Evolutionary conservation across 2,329 filamentous ascomycete genomes (phyloP).

Genomic region (Capronia americana): DNA sequence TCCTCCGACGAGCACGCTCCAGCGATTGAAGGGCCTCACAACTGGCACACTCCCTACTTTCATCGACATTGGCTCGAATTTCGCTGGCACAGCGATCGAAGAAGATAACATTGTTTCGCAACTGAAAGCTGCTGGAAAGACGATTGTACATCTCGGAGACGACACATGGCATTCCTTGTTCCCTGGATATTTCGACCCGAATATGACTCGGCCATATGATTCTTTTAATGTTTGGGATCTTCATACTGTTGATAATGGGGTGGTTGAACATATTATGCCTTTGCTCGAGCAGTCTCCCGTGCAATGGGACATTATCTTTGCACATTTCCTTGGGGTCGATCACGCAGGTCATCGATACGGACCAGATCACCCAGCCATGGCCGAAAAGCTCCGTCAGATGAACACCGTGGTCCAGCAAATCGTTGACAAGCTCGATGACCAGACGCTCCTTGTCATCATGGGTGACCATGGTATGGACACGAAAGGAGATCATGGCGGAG

Average conservation of each 20-base stretch:
- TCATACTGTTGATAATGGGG: constrained; percentile 95
- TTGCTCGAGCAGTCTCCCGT: constrained; percentile 69
- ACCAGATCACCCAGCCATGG: constrained; percentile 90
- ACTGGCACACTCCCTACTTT: constrained; percentile 96
- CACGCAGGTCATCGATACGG: constrained; percentile 97
- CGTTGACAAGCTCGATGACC: constrained; percentile 74
- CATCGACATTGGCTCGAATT: constrained; percentile 91
- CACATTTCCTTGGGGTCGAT: constrained; percentile 92
- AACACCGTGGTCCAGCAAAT: constrained; percentile 76
- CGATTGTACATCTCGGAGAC: constrained; percentile 91
- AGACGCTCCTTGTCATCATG: constrained; percentile 92
- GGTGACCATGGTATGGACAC: constrained; percentile 99
- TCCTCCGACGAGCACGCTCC: constrained; percentile 90
- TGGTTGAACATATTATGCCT: constrained; percentile 87
- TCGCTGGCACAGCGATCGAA: constrained; percentile 92
- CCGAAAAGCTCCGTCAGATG: constrained; percentile 89
- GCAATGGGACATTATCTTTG: constrained; percentile 93
- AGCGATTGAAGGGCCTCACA: constrained; percentile 89
- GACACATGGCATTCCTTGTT: constrained; percentile 97
- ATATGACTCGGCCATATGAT: constrained; percentile 87
- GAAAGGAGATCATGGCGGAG: constrained; percentile 97
- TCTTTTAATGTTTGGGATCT: constrained; percentile 99
- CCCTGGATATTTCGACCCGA: constrained; percentile 87
- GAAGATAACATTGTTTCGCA: constrained; percentile 81
- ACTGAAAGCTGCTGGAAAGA: constrained; percentile 69